Percentiles rank a stretch among this genome's conserved stretches.
These are phyloP conservation scores for Cercospora nicotianae DNA, from an alignment of 2,329 filamentous ascomycete genomes.

Conservation along the genomic window DNA sequence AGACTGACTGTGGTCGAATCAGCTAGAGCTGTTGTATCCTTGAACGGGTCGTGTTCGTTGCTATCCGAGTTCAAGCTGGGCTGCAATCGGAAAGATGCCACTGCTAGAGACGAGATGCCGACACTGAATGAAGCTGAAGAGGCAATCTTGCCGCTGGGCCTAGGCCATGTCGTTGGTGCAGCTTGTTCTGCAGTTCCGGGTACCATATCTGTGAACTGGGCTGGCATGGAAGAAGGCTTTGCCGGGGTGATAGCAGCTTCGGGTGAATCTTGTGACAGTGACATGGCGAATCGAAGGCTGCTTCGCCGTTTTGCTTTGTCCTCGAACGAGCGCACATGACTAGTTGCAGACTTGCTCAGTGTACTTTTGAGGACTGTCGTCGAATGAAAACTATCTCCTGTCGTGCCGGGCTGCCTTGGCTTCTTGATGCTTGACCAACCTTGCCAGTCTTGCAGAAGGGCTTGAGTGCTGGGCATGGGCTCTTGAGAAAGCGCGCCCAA, in stretches of 20 bases:
- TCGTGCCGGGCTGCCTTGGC: slow-evolving; percentile 18
- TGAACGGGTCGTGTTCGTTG: background rate
- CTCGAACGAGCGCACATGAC: slow-evolving; percentile 3
- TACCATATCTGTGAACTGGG: slow-evolving; percentile 5
- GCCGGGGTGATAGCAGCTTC: background rate
- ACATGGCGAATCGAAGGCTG: slow-evolving; percentile 31
- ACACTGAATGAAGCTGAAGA: slow-evolving; percentile 15
- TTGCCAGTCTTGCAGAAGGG: slow-evolving; percentile 44
- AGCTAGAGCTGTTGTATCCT: background rate
- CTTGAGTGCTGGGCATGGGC: slow-evolving; percentile 45
- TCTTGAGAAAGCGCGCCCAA: slow-evolving; percentile 29
- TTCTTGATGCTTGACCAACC: slow-evolving; percentile 48
- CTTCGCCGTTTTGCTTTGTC: slow-evolving; percentile 23
- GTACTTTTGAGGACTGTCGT: slow-evolving; percentile 19
- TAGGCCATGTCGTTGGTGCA: background rate
- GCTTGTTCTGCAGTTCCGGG: background rate
- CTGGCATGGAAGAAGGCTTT: slow-evolving; percentile 5
- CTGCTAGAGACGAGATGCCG: slow-evolving; percentile 1
- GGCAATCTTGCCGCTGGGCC: slow-evolving; percentile 17
- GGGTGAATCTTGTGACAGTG: slow-evolving; percentile 23
- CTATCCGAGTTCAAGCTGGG: background rate
- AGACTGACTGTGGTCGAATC: slow-evolving; percentile 5
- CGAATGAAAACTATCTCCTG: slow-evolving; percentile 17
- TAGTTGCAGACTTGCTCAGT: slow-evolving; percentile 1
- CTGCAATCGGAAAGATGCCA: background rate